Conservation (phyloP, 1,284 basidiomycete species). For the Neonothopanus nambi region DNA sequence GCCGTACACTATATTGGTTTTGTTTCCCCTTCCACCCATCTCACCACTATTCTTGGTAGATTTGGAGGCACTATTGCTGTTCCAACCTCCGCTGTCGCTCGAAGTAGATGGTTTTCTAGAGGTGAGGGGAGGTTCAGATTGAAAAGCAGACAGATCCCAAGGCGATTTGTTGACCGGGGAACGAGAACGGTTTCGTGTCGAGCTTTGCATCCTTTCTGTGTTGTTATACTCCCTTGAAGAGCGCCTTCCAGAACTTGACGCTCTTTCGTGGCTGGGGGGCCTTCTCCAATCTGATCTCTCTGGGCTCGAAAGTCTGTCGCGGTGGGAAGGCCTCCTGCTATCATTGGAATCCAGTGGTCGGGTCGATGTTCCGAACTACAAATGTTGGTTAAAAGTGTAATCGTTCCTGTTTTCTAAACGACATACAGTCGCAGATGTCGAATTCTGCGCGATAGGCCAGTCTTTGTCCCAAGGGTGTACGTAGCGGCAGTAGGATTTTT, state of each 20-base stretch:
- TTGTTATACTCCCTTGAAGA: no score
- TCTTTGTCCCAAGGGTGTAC: conserved; percentile 3
- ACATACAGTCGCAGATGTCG: background rate
- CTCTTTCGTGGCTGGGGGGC: no score
- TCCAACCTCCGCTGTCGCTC: background rate
- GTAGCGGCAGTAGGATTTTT: background rate
- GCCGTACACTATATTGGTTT: background rate
- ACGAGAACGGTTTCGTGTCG: background rate
- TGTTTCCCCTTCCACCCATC: background rate
- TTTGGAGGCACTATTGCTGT: background rate
- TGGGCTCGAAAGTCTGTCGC: no score
- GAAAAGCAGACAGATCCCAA: background rate
- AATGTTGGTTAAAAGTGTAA: background rate
- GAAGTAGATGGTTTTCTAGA: background rate
- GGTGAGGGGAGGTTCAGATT: background rate
- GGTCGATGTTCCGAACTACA: no score
- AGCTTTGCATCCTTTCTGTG: background rate
- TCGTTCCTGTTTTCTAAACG: background rate
- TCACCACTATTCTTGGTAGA: background rate
- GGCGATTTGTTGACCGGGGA: background rate
- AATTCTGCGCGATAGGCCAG: conserved; percentile 6
- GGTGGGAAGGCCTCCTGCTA: no score
- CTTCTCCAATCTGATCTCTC: no score
- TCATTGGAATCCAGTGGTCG: no score
- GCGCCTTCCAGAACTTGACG: no score